Base-by-base conservation (phyloP, 192 early-diverging fungal species). In the Coemansia aciculifera region DNA sequence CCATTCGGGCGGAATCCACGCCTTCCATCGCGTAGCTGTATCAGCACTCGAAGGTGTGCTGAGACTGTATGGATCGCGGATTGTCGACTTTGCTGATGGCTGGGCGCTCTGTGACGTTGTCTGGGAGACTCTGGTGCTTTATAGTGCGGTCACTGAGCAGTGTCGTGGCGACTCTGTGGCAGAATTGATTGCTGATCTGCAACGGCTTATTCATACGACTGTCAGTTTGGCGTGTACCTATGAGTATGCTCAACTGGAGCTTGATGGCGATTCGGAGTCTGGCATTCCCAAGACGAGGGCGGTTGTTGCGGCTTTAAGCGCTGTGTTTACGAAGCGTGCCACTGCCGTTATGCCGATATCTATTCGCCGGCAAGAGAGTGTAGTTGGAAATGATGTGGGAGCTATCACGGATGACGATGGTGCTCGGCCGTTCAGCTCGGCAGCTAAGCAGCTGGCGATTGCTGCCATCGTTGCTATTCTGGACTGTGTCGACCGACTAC, bases 121-220 rank as follows among this genome's bases (percentile, higher is more conserved):
- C 1, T 79, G 82, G 77, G 82, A 84, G 54, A 43, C 82, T 0
- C 27, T 79, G 48, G 68, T 65, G 10, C 73, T 84, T 11, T 59
- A 84, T 36, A 76, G 46, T 49, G n/a, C 39, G 3, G 59, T 31
- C 5, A 7, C 37, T 31, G 73, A 38, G 19, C 59, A 38, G 27
- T 12, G 24, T n/a, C 24, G 29, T 29, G 8, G 23, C 0, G 57
- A 44, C 1, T 11, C 10, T 0, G 54, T 31, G 15, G 13, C 8
- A n/a, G 7, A 24, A 12, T 7, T 40, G 24, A 40, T 70, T 1
- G n/a, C 21, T 5, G 79, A 77, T 29, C 51, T 78, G 40, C 67
- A 56, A 12, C 48, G 39, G 54, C 76, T 83, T 8, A 40, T 83
- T 5, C 63, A 64, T 24, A 73, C 80, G 5, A 36, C 63, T 8